Percentiles rank a stretch among this genome's conserved stretches.
phyloP scores from a whole-genome alignment of 1,139 yeast species.

The Geotrichum klebahnii region DNA sequence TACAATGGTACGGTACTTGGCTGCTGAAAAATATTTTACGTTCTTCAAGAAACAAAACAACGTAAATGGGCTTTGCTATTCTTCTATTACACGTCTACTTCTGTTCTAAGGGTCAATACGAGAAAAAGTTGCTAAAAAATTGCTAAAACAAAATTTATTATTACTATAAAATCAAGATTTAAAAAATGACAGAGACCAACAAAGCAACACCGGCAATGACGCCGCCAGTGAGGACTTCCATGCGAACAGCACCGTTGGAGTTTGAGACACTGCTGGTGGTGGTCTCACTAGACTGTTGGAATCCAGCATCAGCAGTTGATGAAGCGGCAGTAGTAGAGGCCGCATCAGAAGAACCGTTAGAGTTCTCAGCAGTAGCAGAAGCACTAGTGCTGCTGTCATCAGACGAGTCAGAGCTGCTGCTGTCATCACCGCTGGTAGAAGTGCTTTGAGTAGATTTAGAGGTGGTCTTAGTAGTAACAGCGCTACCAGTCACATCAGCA shows the following conservation, averaged over 20 bases:
- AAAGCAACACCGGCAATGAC: neutral
- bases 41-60: too few species aligned
- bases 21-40: too few species aligned
- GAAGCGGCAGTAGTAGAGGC: conserved; percentile 13
- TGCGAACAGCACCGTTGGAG: conserved; percentile 13
- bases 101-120: too few species aligned
- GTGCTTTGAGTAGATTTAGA: conserved; percentile 23
- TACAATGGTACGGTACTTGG: too few species aligned
- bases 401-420: conserved; percentile 22
- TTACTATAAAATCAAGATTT: neutral
- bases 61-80: too few species aligned
- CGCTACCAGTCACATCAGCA: conserved; percentile 18
- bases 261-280: conserved; percentile 10
- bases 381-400: conserved; percentile 20
- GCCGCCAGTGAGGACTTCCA: conserved; percentile 16
- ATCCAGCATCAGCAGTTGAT: conserved; percentile 31
- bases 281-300: conserved; percentile 5
- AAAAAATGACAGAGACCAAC: neutral
- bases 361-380: conserved; percentile 15
- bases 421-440: conserved; percentile 20
- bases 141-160: neutral
- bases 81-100: too few species aligned
- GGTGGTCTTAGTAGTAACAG: conserved; percentile 13
- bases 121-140: neutral
- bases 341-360: conserved; percentile 11